Evolutionary conservation across 2,329 filamentous ascomycete genomes (phyloP).

Genomic region (Chrysosporium queenslandicum): DNA sequence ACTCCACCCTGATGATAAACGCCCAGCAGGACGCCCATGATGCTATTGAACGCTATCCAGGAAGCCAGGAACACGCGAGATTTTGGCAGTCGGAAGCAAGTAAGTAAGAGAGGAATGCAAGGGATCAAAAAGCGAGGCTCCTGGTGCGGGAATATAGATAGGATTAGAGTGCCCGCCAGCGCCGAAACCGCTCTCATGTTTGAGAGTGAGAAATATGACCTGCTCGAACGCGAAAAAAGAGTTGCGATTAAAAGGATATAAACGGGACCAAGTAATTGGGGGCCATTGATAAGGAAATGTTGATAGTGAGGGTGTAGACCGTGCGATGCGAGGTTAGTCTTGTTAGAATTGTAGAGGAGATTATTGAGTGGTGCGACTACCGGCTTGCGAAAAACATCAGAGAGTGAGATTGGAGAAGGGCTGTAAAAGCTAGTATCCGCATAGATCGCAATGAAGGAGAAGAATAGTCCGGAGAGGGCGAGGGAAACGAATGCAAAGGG

Average conservation of each 20-base stretch:
- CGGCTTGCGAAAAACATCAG: slow-evolving; percentile 44
- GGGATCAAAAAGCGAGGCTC: slow-evolving; percentile 46
- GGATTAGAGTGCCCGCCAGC: slow-evolving; percentile 35
- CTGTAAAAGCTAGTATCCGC: slow-evolving; percentile 79
- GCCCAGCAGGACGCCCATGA: slow-evolving; percentile 43
- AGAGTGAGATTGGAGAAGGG: slow-evolving; percentile 28
- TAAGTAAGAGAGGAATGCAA: slow-evolving; percentile 42
- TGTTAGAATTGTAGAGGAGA: slow-evolving; percentile 60
- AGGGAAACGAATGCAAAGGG: slow-evolving; percentile 54
- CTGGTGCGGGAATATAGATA: slow-evolving; percentile 43
- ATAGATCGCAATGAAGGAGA: slow-evolving; percentile 61
- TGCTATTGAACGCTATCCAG: slow-evolving; percentile 43
- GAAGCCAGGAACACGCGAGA: slow-evolving; percentile 33
- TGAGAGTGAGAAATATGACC: slow-evolving; percentile 27
- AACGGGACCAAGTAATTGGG: slow-evolving; percentile 62
- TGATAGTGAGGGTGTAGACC: slow-evolving; percentile 72
- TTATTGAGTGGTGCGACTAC: slow-evolving; percentile 71
- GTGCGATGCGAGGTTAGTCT: slow-evolving; percentile 62
- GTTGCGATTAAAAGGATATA: slow-evolving; percentile 42
- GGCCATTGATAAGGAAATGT: slow-evolving; percentile 60
- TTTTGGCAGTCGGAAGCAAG: slow-evolving; percentile 37
- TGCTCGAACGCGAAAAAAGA: slow-evolving; percentile 33
- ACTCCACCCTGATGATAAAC: slow-evolving; percentile 47
- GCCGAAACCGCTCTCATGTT: slow-evolving; percentile 37
- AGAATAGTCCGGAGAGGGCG: slow-evolving; percentile 54